phyloP scores from a whole-genome alignment of 164 flowering plant genomes.

The Kalanchoe fedtschenkoi region DNA sequence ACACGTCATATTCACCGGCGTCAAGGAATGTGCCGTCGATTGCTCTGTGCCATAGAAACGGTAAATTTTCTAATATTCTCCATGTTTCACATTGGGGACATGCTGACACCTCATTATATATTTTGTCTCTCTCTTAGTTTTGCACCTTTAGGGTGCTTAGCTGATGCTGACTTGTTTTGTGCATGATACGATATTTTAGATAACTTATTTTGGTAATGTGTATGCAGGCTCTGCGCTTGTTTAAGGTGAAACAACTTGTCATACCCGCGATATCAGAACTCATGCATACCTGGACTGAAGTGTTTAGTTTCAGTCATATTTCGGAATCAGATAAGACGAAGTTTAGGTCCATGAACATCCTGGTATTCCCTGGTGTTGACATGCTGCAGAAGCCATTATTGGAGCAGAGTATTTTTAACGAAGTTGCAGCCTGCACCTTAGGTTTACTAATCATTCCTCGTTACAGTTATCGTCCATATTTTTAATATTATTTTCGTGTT shows the following conservation, averaged over 20 bases:
- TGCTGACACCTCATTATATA: not conserved
- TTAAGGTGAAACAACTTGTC: conserved; percentile 64
- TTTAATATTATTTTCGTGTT: not conserved
- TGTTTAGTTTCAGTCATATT: conserved; percentile 61
- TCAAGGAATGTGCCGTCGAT: conserved; percentile 96
- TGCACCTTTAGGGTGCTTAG: not conserved
- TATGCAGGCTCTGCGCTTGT: conserved; percentile 51
- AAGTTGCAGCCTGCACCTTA: conserved; percentile 9
- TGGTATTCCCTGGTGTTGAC: conserved; percentile 84
- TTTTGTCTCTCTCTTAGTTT: not conserved
- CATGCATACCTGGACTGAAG: conserved; percentile 69
- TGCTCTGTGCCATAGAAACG: conserved; percentile 65
- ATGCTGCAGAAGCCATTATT: conserved; percentile 61
- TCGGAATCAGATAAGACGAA: conserved; percentile 56
- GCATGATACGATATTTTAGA: not conserved
- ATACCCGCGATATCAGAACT: conserved; percentile 88
- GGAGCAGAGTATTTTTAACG: conserved; percentile 17
- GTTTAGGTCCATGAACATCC: conserved; percentile 65
- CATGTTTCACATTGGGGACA: not conserved
- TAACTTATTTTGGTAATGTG: not conserved
- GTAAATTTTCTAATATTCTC: conserved; percentile 17
- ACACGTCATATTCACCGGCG: conserved; percentile 87
- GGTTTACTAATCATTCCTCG: conserved; percentile 19
- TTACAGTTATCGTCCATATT: not conserved
- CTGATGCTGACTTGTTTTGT: not conserved